Percentiles rank a stretch among this genome's conserved stretches.
phyloP scores from a whole-genome alignment of 805 yeast genomes.

The Yueomyces sp. region DNA sequence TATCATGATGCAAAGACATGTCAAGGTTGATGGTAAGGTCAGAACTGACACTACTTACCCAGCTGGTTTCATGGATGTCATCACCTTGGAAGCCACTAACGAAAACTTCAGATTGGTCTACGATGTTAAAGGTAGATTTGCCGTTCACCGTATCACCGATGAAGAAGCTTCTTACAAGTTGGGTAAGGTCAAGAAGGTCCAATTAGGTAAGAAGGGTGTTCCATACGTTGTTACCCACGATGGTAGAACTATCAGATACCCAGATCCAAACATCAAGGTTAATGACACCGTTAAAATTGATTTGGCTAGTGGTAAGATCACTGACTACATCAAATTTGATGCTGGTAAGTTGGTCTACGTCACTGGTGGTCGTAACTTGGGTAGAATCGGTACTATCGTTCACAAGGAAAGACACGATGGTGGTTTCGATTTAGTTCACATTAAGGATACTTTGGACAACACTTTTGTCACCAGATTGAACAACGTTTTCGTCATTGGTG shows the following conservation, averaged over 20 bases:
- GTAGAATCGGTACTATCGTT: conserved; percentile 89
- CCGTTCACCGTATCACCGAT: conserved; percentile 98
- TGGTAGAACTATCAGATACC: conserved; percentile 99
- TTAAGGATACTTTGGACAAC: conserved; percentile 91
- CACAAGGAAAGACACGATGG: conserved; percentile 98
- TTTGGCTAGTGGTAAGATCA: conserved; percentile 89
- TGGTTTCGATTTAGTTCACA: conserved; percentile 95
- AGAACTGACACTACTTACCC: conserved; percentile 99
- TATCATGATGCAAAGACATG: conserved; percentile 95
- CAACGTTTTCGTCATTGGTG: conserved; percentile 92
- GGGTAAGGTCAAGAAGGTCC: conserved; percentile 96
- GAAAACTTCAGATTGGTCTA: conserved; percentile 98
- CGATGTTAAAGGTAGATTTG: conserved; percentile 98
- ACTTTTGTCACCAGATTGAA: conserved; percentile 87
- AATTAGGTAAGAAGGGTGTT: conserved; percentile 95
- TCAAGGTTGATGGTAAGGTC: conserved; percentile 97
- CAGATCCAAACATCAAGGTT: conserved; percentile 92
- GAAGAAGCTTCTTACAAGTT: conserved; percentile 98
- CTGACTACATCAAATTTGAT: conserved; percentile 82
- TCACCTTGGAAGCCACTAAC: conserved; percentile 93
- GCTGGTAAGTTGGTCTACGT: conserved; percentile 85
- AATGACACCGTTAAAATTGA: conserved; percentile 98
- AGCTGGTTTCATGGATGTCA: conserved; percentile 99
- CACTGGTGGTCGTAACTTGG: conserved; percentile 98
- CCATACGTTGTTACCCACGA: conserved; percentile 99